phyloP scores from a whole-genome alignment of 1,284 basidiomycete species.

The Heterobasidion occidentale region DNA sequence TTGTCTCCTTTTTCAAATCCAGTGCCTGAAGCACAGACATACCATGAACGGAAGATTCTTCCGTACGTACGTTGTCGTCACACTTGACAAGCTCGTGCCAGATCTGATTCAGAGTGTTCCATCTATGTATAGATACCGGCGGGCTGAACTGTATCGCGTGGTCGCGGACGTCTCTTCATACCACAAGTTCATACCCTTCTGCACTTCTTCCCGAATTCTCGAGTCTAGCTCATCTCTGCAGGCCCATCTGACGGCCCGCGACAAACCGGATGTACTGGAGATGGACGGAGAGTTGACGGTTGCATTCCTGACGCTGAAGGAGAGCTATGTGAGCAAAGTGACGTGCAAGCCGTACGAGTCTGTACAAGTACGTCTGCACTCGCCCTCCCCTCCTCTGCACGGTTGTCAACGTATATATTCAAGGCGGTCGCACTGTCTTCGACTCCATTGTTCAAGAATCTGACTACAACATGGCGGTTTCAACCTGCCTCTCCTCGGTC shows the following conservation, averaged over 20 bases:
- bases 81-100: neutral
- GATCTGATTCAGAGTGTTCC: neutral
- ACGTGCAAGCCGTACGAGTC: conserved; percentile 69
- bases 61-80: conserved; percentile 49
- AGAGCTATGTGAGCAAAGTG: conserved; percentile 85
- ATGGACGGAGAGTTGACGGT: conserved; percentile 86
- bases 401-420: neutral
- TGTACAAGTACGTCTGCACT: conserved; percentile 57
- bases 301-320: conserved; percentile 82
- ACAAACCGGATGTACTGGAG: conserved; percentile 1
- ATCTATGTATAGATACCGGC: conserved; percentile 47
- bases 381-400: neutral
- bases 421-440: conserved; percentile 75
- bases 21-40: conserved; percentile 26
- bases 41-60: conserved; percentile 64
- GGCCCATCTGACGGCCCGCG: neutral
- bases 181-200: conserved; percentile 85
- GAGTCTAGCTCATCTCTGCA: conserved; percentile 7
- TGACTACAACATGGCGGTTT: conserved; percentile 81
- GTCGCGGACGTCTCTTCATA: conserved; percentile 89
- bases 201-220: conserved; percentile 70
- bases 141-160: conserved; percentile 74
- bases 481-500: conserved; percentile 43
- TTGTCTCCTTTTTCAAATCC: conserved; percentile 26
- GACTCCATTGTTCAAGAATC: conserved; percentile 80